Evolutionary conservation across 345 rosid species (phyloP), one percentile per base, ranked within the genome.

Genomic region (Kandelia obovata): DNA sequence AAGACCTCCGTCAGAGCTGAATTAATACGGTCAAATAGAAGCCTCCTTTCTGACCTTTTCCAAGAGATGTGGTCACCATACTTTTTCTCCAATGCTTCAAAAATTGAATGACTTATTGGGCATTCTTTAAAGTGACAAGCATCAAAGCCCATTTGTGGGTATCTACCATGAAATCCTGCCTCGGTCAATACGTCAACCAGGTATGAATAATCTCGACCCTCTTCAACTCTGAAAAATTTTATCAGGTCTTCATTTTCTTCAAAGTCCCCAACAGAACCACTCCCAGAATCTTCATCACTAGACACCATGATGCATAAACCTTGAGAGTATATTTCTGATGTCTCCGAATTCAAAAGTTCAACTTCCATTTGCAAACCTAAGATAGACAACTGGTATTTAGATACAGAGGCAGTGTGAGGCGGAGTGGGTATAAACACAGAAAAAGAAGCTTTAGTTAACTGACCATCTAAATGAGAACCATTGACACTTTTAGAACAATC

Each of bases 71-170:
- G 86, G 28, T 76, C 84, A 35, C 81, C 85, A 51, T 88, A 88
- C 86, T 84, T 91, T 75, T 88, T 91, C 88, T 95, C 99, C 65
- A 95, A 68, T 53, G 73, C 77, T 79, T 85, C 89, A 8, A 95
- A 95, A 67, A 87, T 71, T 16, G 70, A 62, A 17, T 78, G 71
- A 62, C 75, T 82, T 52, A 85, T 66, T 21, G 80, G 81, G 61
- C 64, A 60, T 67, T 81, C 84, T 3, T 64, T 66, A 7, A 81
- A 75, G 49, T 77, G 70, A 73, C 73, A 39, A 23, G 68, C 57
- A 1, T 72, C 67, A 62, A 53, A 64, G 66, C 75, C 69, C 11
- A 37, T 53, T 23, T 46, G 55, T 49, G 58, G 71, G 65, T 62
- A 79, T 55, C 61, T 66, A 56, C 69, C 58, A 25, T 66, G 66